These are phyloP conservation scores for Amanita jacksonii DNA, from an alignment of 768 basidiomycete species.

Conservation along the genomic window DNA sequence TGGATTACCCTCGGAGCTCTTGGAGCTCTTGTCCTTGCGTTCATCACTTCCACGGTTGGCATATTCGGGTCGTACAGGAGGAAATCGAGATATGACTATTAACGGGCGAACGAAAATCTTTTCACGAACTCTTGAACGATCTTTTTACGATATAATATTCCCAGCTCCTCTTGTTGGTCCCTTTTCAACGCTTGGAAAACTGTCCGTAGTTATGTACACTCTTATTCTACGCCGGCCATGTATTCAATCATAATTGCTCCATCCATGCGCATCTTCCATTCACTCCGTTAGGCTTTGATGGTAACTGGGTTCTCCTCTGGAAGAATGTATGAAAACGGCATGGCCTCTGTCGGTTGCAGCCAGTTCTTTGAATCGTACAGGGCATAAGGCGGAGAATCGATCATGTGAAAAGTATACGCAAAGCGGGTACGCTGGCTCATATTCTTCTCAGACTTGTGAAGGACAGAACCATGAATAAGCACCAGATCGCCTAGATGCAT, in stretches of 20 bases:
- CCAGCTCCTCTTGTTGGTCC: too few species aligned
- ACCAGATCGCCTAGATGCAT: constrained; percentile 66
- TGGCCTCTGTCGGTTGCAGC: constrained; percentile 78
- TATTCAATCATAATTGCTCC: too few species aligned
- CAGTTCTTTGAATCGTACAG: constrained; percentile 88
- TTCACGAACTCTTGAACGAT: background rate
- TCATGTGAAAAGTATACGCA: constrained; percentile 96
- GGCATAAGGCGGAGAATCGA: constrained; percentile 63
- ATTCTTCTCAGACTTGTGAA: constrained; percentile 91
- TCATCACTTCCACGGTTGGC: constrained; percentile 57
- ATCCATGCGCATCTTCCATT: too few species aligned
- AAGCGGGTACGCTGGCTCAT: constrained; percentile 70
- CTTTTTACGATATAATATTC: background rate
- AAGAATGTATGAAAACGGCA: constrained; percentile 71
- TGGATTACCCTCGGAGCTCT: constrained; percentile 77
- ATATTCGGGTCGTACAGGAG: constrained; percentile 57
- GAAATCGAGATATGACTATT: constrained; percentile 17
- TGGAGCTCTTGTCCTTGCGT: constrained; percentile 53
- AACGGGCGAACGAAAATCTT: background rate
- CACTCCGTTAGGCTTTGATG: background rate
- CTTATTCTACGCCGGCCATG: too few species aligned
- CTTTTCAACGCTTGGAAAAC: too few species aligned
- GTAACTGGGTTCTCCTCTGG: background rate
- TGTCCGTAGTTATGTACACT: too few species aligned
- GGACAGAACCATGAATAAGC: constrained; percentile 84